Conservation (phyloP, 306 rosid genomes). For the Vigna radiata region DNA sequence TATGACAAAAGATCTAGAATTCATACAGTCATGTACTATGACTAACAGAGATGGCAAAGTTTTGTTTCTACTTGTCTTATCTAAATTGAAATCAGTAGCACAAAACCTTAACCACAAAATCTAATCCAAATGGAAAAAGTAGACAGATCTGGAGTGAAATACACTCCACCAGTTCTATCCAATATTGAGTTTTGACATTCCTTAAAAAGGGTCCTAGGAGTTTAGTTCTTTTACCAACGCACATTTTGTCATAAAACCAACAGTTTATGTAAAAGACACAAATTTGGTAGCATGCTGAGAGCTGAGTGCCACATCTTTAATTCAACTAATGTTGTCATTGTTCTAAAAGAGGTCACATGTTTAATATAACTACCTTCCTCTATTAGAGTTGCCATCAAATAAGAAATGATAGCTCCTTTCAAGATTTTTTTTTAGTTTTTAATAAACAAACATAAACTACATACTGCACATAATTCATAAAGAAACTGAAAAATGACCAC, state of each 20-base stretch:
- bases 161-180: background rate
- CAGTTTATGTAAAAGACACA: slow-evolving; percentile 19
- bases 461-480: background rate
- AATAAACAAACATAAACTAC: slow-evolving; percentile 36
- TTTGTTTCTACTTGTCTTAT: slow-evolving; percentile 8
- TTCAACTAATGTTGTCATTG: background rate
- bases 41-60: slow-evolving; percentile 8
- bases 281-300: background rate
- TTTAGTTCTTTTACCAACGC: slow-evolving; percentile 15
- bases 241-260: slow-evolving; percentile 32
- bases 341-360: slow-evolving; percentile 27
- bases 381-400: slow-evolving; percentile 31
- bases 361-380: slow-evolving; percentile 11
- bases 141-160: slow-evolving; percentile 20
- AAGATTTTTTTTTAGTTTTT: slow-evolving; percentile 16
- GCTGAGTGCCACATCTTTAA: background rate
- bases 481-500: slow-evolving; percentile 29
- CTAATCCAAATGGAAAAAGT: slow-evolving; percentile 25
- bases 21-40: slow-evolving; percentile 17
- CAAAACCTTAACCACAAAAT: slow-evolving; percentile 18
- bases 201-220: background rate
- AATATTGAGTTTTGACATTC: slow-evolving; percentile 20
- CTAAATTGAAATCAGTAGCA: slow-evolving; percentile 19
- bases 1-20: background rate
- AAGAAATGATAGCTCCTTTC: slow-evolving; percentile 19